Percentiles rank a stretch among this genome's conserved stretches.
Evolutionary conservation across 306 rosid genomes (phyloP).

Genomic region (Sicyos baderoa): DNA sequence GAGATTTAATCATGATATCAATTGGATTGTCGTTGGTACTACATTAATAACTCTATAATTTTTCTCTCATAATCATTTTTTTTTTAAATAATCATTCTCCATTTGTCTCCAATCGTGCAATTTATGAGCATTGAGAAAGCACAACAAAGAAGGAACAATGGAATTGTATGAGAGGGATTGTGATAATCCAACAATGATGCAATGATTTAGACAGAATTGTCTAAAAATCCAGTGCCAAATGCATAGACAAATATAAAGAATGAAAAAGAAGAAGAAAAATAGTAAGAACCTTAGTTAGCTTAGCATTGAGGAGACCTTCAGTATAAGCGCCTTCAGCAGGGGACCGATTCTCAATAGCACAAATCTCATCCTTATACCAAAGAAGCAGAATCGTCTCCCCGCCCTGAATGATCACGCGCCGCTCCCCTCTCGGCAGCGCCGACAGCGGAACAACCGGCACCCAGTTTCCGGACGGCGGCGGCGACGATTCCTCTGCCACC

Average conservation of each 20-base stretch:
- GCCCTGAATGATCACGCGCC: constrained; percentile 84
- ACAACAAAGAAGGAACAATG: neutral
- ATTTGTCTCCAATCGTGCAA: no score
- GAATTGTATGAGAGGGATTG: neutral
- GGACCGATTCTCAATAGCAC: constrained; percentile 77
- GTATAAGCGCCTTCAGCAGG: constrained; percentile 97
- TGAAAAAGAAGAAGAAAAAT: neutral
- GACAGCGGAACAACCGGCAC: constrained; percentile 80
- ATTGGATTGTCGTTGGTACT: no score
- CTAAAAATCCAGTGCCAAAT: neutral
- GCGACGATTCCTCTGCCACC: constrained; percentile 43
- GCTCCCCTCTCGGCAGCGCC: constrained; percentile 85
- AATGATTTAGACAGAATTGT: neutral
- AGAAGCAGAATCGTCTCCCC: constrained; percentile 56
- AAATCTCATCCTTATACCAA: constrained; percentile 73
- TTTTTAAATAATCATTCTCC: no score
- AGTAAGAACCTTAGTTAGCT: constrained; percentile 64
- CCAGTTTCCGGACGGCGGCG: constrained; percentile 49
- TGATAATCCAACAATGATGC: neutral
- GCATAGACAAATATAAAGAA: neutral
- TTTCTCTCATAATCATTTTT: no score
- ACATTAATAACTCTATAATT: no score
- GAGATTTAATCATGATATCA: no score
- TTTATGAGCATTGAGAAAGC: no score
- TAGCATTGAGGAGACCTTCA: constrained; percentile 85